Evolutionary conservation across 768 basidiomycete genomes (phyloP).

Genomic region (Lactarius vividus): DNA sequence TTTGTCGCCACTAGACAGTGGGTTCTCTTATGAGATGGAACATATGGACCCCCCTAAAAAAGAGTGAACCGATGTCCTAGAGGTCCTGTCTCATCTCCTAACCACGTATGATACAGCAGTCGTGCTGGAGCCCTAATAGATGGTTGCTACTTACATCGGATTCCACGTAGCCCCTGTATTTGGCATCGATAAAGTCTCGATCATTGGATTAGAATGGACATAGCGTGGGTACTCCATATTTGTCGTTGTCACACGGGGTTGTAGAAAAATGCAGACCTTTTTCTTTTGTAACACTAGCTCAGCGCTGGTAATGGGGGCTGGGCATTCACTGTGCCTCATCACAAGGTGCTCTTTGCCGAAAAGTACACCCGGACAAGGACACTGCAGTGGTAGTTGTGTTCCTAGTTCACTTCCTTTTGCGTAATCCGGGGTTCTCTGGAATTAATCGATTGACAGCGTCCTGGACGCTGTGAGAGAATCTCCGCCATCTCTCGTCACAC

Average conservation of each 20-base stretch:
- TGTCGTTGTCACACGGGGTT: background rate
- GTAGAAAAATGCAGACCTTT: too few relatives aligned
- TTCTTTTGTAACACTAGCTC: background rate
- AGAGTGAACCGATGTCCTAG: background rate
- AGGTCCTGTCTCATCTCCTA: constrained; percentile 1
- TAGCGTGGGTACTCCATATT: background rate
- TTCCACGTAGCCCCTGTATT: background rate
- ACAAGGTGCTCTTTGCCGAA: background rate
- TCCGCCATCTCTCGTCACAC: background rate
- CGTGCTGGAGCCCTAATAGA: background rate
- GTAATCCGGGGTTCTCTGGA: too few relatives aligned
- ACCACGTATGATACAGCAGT: background rate
- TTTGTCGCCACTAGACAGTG: constrained; percentile 1
- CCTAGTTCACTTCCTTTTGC: too few relatives aligned
- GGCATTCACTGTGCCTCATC: background rate
- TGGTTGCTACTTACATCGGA: background rate
- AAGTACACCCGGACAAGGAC: background rate
- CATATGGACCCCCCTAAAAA: background rate
- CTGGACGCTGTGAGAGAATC: background rate
- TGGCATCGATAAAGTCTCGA: background rate
- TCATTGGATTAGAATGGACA: too few relatives aligned
- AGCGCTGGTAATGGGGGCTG: background rate
- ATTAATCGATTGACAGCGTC: background rate
- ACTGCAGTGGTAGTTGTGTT: too few relatives aligned
- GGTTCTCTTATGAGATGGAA: background rate